Evolutionary conservation across 345 rosid species (phyloP).

Genomic region (Hibiscus tridactylites): DNA sequence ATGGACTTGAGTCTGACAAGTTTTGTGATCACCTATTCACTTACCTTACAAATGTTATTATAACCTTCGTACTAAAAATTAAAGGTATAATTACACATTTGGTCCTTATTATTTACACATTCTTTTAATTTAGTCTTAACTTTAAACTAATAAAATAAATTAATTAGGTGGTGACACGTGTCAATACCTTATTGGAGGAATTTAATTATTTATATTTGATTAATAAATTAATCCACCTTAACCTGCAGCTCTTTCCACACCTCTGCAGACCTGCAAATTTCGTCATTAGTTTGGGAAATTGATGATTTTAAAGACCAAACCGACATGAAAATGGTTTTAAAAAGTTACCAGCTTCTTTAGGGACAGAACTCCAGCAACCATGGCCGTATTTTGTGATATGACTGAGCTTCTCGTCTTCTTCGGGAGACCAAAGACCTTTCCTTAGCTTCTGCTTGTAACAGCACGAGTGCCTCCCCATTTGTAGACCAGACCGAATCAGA

Average conservation of each 20-base stretch:
- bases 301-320: not conserved
- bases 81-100: too few relatives aligned
- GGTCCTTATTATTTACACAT: too few relatives aligned
- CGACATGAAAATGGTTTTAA: not conserved
- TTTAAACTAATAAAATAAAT: too few relatives aligned
- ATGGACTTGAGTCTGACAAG: too few relatives aligned
- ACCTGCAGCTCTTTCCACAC: slow-evolving; percentile 96
- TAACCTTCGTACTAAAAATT: too few relatives aligned
- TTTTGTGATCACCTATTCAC: too few relatives aligned
- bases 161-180: too few relatives aligned
- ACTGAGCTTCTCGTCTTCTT: slow-evolving; percentile 91
- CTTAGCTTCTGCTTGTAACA: slow-evolving; percentile 95
- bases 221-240: slow-evolving; percentile 96
- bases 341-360: slow-evolving; percentile 74
- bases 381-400: slow-evolving; percentile 87
- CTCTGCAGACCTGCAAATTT: slow-evolving; percentile 66
- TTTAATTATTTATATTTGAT: too few relatives aligned
- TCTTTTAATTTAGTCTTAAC: too few relatives aligned
- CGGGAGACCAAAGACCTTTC: slow-evolving; percentile 99
- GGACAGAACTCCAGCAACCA: slow-evolving; percentile 99
- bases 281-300: not conserved
- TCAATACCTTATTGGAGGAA: too few relatives aligned
- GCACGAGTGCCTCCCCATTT: slow-evolving; percentile 95
- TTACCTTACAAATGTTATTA: too few relatives aligned
- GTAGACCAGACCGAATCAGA: slow-evolving; percentile 9